phyloP scores from a whole-genome alignment of 176 grass and related monocot genomes.

The Tuctoria greenei region DNA sequence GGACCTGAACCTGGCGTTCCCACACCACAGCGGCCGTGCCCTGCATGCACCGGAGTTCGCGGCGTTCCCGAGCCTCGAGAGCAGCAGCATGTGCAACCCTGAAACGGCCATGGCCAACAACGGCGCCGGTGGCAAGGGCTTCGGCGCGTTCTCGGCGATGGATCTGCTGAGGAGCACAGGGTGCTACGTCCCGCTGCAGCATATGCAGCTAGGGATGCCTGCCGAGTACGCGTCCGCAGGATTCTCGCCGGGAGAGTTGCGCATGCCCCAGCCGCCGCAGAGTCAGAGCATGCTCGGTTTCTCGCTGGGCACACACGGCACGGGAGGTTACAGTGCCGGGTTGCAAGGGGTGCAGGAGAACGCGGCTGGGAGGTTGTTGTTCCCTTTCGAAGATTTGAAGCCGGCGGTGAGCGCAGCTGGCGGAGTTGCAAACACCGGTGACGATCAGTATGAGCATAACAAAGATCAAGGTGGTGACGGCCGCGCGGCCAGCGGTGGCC shows the following conservation, averaged over 20 bases:
- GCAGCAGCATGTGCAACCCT: slow-evolving; percentile 49
- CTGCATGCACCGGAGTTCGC: slow-evolving; percentile 55
- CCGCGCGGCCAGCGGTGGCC: slow-evolving; percentile 20
- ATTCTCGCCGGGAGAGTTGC: slow-evolving; percentile 56
- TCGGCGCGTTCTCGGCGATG: slow-evolving; percentile 74
- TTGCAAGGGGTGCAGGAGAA: slow-evolving; percentile 64
- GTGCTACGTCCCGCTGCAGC: slow-evolving; percentile 57
- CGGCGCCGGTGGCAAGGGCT: slow-evolving; percentile 26
- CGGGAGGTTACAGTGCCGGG: slow-evolving; percentile 35
- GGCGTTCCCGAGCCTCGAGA: slow-evolving; percentile 71
- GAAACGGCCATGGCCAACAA: slow-evolving; percentile 22
- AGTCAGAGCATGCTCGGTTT: slow-evolving; percentile 55
- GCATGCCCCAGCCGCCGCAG: slow-evolving; percentile 42
- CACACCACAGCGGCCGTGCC: slow-evolving; percentile 48
- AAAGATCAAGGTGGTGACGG: slow-evolving; percentile 39
- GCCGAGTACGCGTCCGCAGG: slow-evolving; percentile 61
- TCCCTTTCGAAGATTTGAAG: slow-evolving; percentile 82
- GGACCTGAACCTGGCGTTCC: slow-evolving; percentile 85
- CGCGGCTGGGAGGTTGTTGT: slow-evolving; percentile 54
- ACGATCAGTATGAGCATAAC: slow-evolving; percentile 39
- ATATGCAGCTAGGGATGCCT: slow-evolving; percentile 53
- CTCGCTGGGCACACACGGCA: slow-evolving; percentile 54
- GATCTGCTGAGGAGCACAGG: slow-evolving; percentile 77
- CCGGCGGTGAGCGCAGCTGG: slow-evolving; percentile 45
- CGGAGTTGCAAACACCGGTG: slow-evolving; percentile 32